Conservation (phyloP, 371 early-diverging fungal species). For the Batrachochytrium dendrobatidis region DNA sequence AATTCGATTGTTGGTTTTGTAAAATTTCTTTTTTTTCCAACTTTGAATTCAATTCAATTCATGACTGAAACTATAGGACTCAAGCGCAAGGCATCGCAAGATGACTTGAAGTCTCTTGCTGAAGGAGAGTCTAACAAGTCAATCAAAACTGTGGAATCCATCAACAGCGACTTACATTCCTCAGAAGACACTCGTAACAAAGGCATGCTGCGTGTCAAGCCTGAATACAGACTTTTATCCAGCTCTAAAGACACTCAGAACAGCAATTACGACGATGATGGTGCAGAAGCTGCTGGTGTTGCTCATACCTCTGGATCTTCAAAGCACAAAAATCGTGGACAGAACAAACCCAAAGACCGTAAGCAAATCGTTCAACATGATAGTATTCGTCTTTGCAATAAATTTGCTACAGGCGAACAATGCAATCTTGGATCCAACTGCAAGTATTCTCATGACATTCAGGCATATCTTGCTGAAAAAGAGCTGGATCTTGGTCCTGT, state of each 20-base stretch:
- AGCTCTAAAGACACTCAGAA: background rate
- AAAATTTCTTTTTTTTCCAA: no score
- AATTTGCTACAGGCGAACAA: slow-evolving; percentile 3
- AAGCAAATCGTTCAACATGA: background rate
- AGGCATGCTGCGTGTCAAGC: slow-evolving; percentile 1
- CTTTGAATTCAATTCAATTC: no score
- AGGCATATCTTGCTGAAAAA: slow-evolving; percentile 29
- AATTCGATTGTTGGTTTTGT: background rate
- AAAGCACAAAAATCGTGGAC: slow-evolving; percentile 13
- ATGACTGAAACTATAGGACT: no score
- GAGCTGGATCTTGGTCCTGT: slow-evolving; percentile 66
- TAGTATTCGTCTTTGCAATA: slow-evolving; percentile 14
- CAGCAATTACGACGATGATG: background rate
- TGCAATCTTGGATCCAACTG: slow-evolving; percentile 25
- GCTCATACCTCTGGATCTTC: background rate
- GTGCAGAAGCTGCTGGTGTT: background rate
- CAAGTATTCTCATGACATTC: slow-evolving; percentile 36
- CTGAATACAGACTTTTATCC: background rate
- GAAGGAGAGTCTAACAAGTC: no score
- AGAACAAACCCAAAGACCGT: slow-evolving; percentile 24
- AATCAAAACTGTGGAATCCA: no score
- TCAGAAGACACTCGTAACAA: background rate
- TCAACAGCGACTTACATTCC: no score
- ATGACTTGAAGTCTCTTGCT: no score
- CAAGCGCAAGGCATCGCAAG: no score